Base-by-base conservation (phyloP, 768 basidiomycete genomes). In the Brasilioporus rufonigricans region DNA sequence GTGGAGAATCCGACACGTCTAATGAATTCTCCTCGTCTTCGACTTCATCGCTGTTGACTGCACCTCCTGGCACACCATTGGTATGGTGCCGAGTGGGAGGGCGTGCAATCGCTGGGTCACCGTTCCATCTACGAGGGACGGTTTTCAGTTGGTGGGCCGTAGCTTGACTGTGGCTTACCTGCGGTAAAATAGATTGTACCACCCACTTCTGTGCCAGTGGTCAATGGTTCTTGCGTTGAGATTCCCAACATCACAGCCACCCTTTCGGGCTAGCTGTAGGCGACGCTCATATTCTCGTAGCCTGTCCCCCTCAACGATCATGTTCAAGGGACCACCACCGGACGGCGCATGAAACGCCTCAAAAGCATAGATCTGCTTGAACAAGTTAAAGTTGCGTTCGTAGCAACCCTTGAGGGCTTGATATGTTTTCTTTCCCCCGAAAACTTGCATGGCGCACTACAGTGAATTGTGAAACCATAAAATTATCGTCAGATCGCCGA, bases 321-420 rank as follows among this genome's bases (percentile, higher is more conserved):
- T 60, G 41, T 67, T 71, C 12, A 84, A 65, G 31, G 73, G 73
- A 48, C 70, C 64, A 36, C 71, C 63, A 51, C 80, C 70, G 55
- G 59, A 52, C n/a, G 61, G 33, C 5, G 47, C 53, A 39, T 65
- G 72, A 50, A 76, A 86, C 13, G 71, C 72, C 66, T 91, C 87
- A 58, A 88, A 87, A 7, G 82, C 78, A 63, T 86, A 86, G 36
- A 91, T 87, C 67, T 91, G 88, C 70, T 87, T 90, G 79, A 90
- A 91, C 16, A 89, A 72, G 61, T 89, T 90, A 61, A 91, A 88
- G 61, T 90, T 91, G 63, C 89, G 87, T 65, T 91, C 88, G 58
- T 89, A 91, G 63, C 89, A 91, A 21, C 89, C 88, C 72, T 91
- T 91, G 52, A 91, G 77, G 1, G 89, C 89, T 64, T 90, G 87